Conservation (phyloP, 345 rosid genomes). For the Aurinia saxatilis region DNA sequence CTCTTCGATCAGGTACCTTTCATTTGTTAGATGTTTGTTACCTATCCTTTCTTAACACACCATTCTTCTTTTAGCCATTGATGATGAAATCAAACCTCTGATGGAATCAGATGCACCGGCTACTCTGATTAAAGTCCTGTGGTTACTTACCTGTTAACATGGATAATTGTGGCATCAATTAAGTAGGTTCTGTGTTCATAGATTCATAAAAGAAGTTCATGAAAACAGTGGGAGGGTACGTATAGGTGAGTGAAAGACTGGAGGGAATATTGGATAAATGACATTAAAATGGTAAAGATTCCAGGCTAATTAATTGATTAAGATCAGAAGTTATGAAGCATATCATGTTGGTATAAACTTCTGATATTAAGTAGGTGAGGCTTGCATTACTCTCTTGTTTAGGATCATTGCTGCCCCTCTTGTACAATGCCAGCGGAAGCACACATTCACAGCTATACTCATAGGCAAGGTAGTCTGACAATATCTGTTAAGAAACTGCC, state of each 20-base stretch:
- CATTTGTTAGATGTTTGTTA: background rate
- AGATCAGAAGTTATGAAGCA: constrained; percentile 1
- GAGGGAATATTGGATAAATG: background rate
- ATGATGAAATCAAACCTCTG: background rate
- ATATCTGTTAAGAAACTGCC: constrained; percentile 82
- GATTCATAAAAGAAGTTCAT: background rate
- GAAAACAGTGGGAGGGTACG: background rate
- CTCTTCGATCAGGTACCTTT: constrained; percentile 79
- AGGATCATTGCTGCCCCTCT: constrained; percentile 62
- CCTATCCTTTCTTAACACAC: background rate
- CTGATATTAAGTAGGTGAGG: constrained; percentile 12
- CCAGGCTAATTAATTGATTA: constrained; percentile 1
- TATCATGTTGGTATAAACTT: constrained; percentile 2
- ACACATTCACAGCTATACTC: constrained; percentile 92
- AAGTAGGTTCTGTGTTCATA: constrained; percentile 1
- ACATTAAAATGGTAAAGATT: constrained; percentile 3
- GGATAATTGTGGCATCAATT: constrained; percentile 2
- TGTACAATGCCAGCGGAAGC: constrained; percentile 97
- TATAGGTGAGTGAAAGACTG: background rate
- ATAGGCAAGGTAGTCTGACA: constrained; percentile 90
- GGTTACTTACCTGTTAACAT: background rate
- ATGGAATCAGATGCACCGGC: constrained; percentile 11
- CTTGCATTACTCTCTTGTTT: constrained; percentile 18
- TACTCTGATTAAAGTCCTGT: constrained; percentile 1
- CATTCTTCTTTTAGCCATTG: constrained; percentile 5